Evolutionary conservation across 495 filamentous ascomycete genomes (phyloP), one percentile per base, ranked within the genome.

Genomic region (Podospora anserina): DNA sequence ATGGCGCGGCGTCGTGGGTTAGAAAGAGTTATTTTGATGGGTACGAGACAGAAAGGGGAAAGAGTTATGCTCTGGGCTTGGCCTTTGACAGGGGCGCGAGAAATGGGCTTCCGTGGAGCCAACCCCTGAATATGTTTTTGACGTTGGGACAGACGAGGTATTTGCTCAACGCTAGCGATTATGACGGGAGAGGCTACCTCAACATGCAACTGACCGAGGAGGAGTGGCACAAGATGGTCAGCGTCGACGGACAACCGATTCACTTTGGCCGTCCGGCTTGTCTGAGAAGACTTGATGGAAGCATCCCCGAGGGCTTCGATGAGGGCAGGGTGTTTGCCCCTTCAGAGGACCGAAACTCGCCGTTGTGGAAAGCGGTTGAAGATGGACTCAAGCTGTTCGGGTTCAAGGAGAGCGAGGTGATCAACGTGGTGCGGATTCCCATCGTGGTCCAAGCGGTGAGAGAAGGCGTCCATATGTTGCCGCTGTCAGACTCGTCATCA

Each of bases 161-260:
- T 64, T 69, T 80, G 28, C 71, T 80, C 61, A 80, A 80, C 64
- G 78, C 78, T 6, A 78, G 77, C 63, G 76, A 80, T 63, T 66
- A 73, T 62, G 78, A 80, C 23, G 78, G 78, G 6, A 67, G 70
- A 28, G 78, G 78, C 1, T 80, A 80, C 62, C 70, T 80, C 66
- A 80, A 80, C 69, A 80, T 80, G 78, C 78, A 80, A 66, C 69
- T 80, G 16, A 80, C 78, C 2, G 78, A 80, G 63, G 75, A 78
- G 27, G 78, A 80, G 63, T 80, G 78, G 78, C 69, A 78, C 57
- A 75, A 78, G 63, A 80, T 80, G 78, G 66, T 80, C 2, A 66
- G 70, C 2, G 65, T 73, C 7, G 78, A 80, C 53, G 78, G 78
- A 15, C 65, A 77, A 32, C 78, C 78, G 2, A 72, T 80, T 27